Evolutionary conservation across 192 early-diverging fungal species (phyloP).

Genomic region (Coemansia sp.): DNA sequence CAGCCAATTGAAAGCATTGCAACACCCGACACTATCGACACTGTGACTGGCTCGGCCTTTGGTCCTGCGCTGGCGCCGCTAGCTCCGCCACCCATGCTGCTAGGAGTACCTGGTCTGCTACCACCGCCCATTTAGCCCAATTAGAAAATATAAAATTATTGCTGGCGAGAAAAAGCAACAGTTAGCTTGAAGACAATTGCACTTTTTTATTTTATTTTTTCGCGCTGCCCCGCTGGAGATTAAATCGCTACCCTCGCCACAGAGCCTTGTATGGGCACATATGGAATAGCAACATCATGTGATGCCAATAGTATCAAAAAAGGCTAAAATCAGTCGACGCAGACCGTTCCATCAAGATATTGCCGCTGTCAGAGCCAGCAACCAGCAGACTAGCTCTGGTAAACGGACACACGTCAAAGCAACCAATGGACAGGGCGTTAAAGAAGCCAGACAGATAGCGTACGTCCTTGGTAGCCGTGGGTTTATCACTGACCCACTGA

Average conservation of each 20-base stretch:
- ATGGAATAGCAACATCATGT: not conserved
- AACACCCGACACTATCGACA: conserved; percentile 12
- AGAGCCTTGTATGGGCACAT: not conserved
- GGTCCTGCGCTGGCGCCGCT: not conserved
- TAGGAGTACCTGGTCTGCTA: conserved; percentile 47
- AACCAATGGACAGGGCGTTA: conserved; percentile 46
- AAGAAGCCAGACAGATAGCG: conserved; percentile 35
- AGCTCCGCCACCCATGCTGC: not conserved
- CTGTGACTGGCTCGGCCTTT: conserved; percentile 24
- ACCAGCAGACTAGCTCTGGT: conserved; percentile 35
- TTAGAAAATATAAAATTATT: not conserved
- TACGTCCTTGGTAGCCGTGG: conserved; percentile 3
- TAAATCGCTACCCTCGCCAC: not conserved
- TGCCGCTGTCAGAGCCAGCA: conserved; percentile 54
- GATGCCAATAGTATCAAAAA: conserved; percentile 3
- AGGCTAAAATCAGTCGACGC: conserved; percentile 15
- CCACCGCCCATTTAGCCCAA: conserved; percentile 19
- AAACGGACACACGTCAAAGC: conserved; percentile 46
- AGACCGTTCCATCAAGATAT: conserved; percentile 38
- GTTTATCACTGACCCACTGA: conserved; percentile 20
- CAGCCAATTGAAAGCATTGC: conserved; percentile 57
- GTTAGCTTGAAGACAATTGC: not conserved
- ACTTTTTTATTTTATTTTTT: not conserved
- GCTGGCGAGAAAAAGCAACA: not conserved
- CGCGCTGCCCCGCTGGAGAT: not conserved